These are phyloP conservation scores for Mycena galopus DNA, from an alignment of 768 basidiomycete species.

Conservation along the genomic window DNA sequence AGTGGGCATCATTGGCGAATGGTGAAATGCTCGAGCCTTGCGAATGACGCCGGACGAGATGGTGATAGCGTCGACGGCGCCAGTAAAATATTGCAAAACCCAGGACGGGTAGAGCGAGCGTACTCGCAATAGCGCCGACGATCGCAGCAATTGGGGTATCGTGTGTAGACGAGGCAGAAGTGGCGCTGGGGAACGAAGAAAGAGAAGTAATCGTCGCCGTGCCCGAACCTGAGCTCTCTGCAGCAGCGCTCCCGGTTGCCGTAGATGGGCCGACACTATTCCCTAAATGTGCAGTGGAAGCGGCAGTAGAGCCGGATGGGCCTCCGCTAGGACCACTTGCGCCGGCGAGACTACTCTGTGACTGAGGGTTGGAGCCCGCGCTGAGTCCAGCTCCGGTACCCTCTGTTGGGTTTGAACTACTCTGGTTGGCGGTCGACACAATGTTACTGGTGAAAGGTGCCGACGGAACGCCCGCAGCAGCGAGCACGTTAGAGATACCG, in stretches of 20 bases:
- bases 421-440: not conserved
- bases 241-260: not conserved
- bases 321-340: not conserved
- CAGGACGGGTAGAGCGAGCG: not conserved
- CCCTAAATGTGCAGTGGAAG: not conserved
- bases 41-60: not conserved
- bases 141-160: slow-evolving; percentile 10
- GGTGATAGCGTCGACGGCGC: not conserved
- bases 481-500: slow-evolving; percentile 3
- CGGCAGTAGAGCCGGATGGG: not conserved
- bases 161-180: not conserved
- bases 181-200: not conserved
- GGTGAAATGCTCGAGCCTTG: slow-evolving; percentile 2
- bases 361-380: not conserved
- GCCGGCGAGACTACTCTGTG: not conserved
- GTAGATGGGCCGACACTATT: not conserved
- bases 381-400: not conserved
- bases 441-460: slow-evolving; percentile 9
- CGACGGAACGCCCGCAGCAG: slow-evolving; percentile 8
- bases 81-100: not conserved
- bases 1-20: not conserved
- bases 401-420: not conserved
- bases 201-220: not conserved
- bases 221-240: not conserved
- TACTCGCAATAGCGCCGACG: not conserved